Conservation (phyloP, 371 early-diverging fungal species). For the Nematocida sp. region DNA sequence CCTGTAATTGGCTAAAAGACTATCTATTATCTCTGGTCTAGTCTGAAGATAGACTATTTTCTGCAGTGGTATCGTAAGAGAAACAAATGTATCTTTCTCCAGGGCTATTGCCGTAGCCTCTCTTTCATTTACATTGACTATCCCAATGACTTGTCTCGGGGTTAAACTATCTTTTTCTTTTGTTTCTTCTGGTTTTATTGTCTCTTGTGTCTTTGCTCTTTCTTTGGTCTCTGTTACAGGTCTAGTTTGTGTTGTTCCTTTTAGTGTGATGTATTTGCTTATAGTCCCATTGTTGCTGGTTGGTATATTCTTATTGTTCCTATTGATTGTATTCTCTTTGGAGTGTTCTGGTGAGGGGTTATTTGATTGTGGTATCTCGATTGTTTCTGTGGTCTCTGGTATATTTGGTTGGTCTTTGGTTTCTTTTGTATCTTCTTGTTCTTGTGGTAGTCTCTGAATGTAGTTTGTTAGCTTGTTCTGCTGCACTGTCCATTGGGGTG, state of each 20-base stretch:
- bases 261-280: background rate
- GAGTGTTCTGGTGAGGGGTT: background rate
- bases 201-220: background rate
- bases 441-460: background rate
- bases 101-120: background rate
- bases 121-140: background rate
- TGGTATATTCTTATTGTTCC: background rate
- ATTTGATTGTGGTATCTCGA: background rate
- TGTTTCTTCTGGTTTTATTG: background rate
- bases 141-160: background rate
- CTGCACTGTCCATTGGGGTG: constrained; percentile 76
- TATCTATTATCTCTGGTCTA: background rate
- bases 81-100: background rate
- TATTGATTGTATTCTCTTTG: background rate
- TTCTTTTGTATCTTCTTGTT: too few relatives aligned
- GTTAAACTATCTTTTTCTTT: background rate
- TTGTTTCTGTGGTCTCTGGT: too few relatives aligned
- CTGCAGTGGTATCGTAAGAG: background rate
- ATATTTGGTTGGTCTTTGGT: too few relatives aligned
- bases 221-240: too few relatives aligned
- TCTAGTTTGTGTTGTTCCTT: background rate
- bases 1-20: background rate
- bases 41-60: constrained; percentile 44
- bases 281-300: background rate
- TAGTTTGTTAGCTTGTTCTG: constrained; percentile 3